Conservation (phyloP, 352 stramenopile species). For the Phytophthora pistaciae region DNA sequence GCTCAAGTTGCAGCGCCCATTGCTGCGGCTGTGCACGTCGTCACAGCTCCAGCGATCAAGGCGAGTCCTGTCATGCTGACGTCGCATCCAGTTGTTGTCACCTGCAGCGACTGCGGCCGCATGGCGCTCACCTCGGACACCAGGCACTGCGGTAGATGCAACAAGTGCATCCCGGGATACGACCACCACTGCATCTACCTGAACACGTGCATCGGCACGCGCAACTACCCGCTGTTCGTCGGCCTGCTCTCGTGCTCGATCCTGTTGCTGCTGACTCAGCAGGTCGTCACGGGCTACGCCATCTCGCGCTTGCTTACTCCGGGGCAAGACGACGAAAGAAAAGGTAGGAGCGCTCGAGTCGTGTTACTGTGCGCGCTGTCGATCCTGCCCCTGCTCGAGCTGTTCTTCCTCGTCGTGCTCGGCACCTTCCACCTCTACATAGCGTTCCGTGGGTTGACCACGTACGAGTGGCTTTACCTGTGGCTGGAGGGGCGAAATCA, state of each 20-base stretch:
- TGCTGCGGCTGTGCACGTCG: background rate
- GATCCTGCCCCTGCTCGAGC: slow-evolving; percentile 56
- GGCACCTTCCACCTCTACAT: slow-evolving; percentile 76
- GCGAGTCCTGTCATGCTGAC: slow-evolving; percentile 9
- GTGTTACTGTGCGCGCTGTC: slow-evolving; percentile 45
- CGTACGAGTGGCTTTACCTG: slow-evolving; percentile 69
- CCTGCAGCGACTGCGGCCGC: slow-evolving; percentile 50
- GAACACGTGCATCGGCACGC: slow-evolving; percentile 93
- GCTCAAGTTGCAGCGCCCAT: slow-evolving; percentile 10
- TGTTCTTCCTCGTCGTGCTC: slow-evolving; percentile 69
- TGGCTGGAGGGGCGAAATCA: slow-evolving; percentile 34
- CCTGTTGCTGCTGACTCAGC: slow-evolving; percentile 64
- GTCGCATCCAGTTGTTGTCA: slow-evolving; percentile 17
- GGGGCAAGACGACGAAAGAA: background rate
- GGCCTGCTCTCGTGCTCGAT: slow-evolving; percentile 65
- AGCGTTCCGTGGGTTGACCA: slow-evolving; percentile 51
- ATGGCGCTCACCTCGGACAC: slow-evolving; percentile 37
- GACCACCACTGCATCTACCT: slow-evolving; percentile 97
- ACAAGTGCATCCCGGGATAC: slow-evolving; percentile 95
- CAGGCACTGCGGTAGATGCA: slow-evolving; percentile 93
- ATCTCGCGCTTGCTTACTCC: slow-evolving; percentile 32
- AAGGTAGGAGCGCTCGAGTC: slow-evolving; percentile 19
- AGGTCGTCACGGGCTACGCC: slow-evolving; percentile 55
- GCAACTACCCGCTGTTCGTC: slow-evolving; percentile 74
- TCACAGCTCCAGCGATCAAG: background rate